These are phyloP conservation scores for Protomyces gravidus DNA, from an alignment of 1,139 yeast genomes.

Conservation along the genomic window DNA sequence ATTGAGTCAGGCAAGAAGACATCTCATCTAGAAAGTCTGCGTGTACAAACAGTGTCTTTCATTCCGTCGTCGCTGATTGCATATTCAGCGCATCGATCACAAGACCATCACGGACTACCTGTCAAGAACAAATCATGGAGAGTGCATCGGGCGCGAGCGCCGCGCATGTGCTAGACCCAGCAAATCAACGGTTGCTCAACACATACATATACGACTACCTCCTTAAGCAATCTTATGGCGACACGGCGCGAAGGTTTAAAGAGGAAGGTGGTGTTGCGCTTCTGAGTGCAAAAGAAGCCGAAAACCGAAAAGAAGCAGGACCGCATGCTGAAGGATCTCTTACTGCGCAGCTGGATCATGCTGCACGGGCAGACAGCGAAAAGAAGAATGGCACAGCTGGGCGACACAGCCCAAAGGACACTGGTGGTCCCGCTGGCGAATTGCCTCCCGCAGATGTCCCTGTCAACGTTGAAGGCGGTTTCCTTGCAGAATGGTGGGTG, in stretches of 20 bases:
- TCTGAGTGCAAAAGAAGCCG: constrained; percentile 7
- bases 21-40: too few relatives aligned
- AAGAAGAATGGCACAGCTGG: background rate
- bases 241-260: constrained; percentile 67
- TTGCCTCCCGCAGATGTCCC: constrained; percentile 35
- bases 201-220: constrained; percentile 85
- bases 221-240: constrained; percentile 63
- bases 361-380: background rate
- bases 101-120: too few relatives aligned
- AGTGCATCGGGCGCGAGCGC: constrained; percentile 3
- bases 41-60: too few relatives aligned
- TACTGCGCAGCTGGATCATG: background rate
- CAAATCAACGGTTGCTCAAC: constrained; percentile 52
- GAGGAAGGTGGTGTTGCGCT: constrained; percentile 57
- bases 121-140: background rate
- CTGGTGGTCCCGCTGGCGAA: background rate
- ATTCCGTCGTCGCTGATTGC: too few relatives aligned
- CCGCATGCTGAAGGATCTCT: background rate
- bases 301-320: constrained; percentile 8
- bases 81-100: too few relatives aligned
- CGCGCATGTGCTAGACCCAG: constrained; percentile 3
- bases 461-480: constrained; percentile 74
- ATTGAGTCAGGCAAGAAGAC: too few relatives aligned
- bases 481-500: constrained; percentile 92
- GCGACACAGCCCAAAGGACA: background rate